Conservation (phyloP, 306 rosid species). For the Comarum palustre region DNA sequence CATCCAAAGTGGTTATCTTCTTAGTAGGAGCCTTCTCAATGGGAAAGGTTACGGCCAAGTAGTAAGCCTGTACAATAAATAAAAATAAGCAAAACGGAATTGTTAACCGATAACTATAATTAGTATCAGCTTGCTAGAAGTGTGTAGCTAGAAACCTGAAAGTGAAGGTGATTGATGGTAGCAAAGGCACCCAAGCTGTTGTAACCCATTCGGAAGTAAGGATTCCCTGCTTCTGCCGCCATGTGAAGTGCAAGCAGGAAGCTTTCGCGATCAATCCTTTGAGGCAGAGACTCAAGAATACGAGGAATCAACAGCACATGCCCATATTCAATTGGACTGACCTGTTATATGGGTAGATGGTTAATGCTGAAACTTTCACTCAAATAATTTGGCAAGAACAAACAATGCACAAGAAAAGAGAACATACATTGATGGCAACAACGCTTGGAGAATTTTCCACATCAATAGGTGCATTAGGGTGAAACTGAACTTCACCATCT, state of each 20-base stretch:
- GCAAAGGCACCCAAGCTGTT: conserved; percentile 97
- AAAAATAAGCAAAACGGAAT: conserved; percentile 9
- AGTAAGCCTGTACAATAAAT: conserved; percentile 63
- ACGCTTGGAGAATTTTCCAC: conserved; percentile 67
- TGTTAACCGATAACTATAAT: conserved; percentile 5
- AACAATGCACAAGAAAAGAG: neutral
- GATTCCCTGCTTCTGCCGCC: conserved; percentile 74
- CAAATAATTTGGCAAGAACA: neutral
- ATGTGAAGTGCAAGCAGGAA: conserved; percentile 78
- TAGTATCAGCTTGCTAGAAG: neutral
- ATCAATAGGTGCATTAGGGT: conserved; percentile 71
- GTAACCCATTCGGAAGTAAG: conserved; percentile 82
- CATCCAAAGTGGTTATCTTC: conserved; percentile 44
- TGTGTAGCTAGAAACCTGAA: conserved; percentile 54
- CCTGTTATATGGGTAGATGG: conserved; percentile 50
- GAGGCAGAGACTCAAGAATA: conserved; percentile 70
- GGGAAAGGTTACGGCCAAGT: conserved; percentile 76
- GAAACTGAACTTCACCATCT: conserved; percentile 64
- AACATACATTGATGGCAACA: conserved; percentile 83
- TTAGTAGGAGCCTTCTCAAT: conserved; percentile 87
- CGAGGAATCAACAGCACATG: conserved; percentile 87
- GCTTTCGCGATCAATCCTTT: conserved; percentile 80
- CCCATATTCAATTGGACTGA: conserved; percentile 93
- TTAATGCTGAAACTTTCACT: neutral
- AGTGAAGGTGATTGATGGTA: conserved; percentile 97